Percentiles rank a stretch among this genome's conserved stretches.
phyloP scores from a whole-genome alignment of 371 early-diverging fungal genomes.

The Mucor plumbeus region DNA sequence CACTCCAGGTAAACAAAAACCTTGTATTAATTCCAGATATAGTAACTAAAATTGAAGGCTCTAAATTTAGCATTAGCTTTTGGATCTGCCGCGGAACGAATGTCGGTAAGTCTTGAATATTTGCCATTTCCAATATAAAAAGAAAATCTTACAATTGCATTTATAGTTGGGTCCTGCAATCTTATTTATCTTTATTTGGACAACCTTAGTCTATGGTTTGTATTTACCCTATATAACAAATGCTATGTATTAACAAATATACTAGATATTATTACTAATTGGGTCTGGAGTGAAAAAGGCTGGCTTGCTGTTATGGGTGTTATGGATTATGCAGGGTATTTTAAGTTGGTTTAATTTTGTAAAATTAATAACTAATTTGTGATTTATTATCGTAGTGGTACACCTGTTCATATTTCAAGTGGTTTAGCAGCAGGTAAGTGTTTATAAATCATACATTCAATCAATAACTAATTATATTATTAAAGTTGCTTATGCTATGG shows the following conservation, averaged over 20 bases:
- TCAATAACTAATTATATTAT: neutral
- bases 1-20: slow-evolving; percentile 53
- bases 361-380: neutral
- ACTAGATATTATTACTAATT: slow-evolving; percentile 77
- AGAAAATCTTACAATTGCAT: neutral
- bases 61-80: slow-evolving; percentile 71
- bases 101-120: slow-evolving; percentile 52
- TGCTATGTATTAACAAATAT: neutral
- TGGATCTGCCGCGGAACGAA: slow-evolving; percentile 85
- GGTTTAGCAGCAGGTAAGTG: slow-evolving; percentile 70
- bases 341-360: no score
- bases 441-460: neutral
- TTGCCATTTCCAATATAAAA: neutral
- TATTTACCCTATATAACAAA: neutral
- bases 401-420: slow-evolving; percentile 85
- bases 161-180: slow-evolving; percentile 68
- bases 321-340: slow-evolving; percentile 78
- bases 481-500: slow-evolving; percentile 77
- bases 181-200: slow-evolving; percentile 84
- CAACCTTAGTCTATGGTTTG: slow-evolving; percentile 76
- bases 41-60: slow-evolving; percentile 7
- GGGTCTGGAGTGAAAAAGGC: slow-evolving; percentile 80
- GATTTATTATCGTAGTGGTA: slow-evolving; percentile 56
- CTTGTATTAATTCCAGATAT: slow-evolving; percentile 6
- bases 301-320: slow-evolving; percentile 75